Percentiles rank a stretch among this genome's conserved stretches.
Evolutionary conservation across 495 filamentous ascomycete species (phyloP).

Genomic region (Neurospora sp.): DNA sequence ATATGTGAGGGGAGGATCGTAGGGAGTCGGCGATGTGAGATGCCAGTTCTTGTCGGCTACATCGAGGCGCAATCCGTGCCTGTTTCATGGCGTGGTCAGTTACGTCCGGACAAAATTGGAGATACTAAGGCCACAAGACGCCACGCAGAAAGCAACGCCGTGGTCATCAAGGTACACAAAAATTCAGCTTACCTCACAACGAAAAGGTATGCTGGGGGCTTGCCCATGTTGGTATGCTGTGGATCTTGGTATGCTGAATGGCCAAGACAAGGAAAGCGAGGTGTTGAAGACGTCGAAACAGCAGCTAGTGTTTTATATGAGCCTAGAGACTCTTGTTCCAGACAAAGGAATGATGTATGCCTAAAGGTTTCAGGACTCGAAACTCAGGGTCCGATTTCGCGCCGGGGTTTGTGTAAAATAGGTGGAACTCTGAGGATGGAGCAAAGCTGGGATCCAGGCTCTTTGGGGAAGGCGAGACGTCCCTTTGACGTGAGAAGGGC

Average conservation of each 20-base stretch:
- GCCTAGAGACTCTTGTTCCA: background rate
- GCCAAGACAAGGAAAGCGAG: background rate
- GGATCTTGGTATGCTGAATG: background rate
- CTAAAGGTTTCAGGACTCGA: background rate
- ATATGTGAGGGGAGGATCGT: constrained; percentile 92
- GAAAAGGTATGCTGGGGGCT: constrained; percentile 49
- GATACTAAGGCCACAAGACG: background rate
- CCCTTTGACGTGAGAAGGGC: background rate
- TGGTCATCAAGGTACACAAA: background rate
- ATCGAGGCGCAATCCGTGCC: constrained; percentile 88
- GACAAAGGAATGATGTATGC: background rate
- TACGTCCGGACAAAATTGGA: background rate
- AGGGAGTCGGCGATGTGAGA: constrained; percentile 84
- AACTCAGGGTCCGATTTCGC: background rate
- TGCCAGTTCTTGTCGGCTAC: constrained; percentile 93
- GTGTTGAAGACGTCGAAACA: background rate
- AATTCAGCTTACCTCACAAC: constrained; percentile 58
- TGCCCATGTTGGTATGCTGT: constrained; percentile 26
- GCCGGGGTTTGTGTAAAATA: background rate
- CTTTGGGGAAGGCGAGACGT: background rate
- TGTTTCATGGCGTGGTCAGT: constrained; percentile 20
- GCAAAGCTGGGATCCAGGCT: background rate
- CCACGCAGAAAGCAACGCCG: background rate
- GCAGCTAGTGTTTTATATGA: background rate
- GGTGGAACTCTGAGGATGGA: background rate